Conservation (phyloP, 768 basidiomycete genomes). For the Strobilomyces echinocephalus region DNA sequence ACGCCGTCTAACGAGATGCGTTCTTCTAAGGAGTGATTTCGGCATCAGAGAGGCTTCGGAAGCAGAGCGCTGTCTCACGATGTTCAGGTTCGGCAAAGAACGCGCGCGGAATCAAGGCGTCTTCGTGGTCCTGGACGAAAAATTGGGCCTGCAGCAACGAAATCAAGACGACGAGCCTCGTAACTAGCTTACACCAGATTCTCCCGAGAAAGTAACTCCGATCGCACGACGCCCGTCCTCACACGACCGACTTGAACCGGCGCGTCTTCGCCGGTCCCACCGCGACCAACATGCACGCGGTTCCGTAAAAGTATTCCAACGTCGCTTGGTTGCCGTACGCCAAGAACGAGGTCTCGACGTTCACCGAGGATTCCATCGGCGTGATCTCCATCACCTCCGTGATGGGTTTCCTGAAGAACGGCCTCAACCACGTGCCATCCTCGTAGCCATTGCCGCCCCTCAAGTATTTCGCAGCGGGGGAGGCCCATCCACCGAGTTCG, state of each 20-base stretch:
- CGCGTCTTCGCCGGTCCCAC: constrained; percentile 3
- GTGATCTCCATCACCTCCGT: constrained; percentile 12
- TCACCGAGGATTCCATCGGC: constrained; percentile 7
- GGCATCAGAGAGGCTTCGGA: no score
- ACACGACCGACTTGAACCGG: no score
- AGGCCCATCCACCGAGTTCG: not conserved
- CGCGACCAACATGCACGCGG: constrained; percentile 13
- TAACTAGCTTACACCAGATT: not conserved
- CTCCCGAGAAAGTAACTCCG: not conserved
- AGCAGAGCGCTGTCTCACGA: no score
- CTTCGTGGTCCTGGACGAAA: no score
- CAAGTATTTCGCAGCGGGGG: not conserved
- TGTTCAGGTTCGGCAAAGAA: no score
- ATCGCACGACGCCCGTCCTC: no score
- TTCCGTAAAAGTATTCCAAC: constrained; percentile 9
- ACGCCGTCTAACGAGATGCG: no score
- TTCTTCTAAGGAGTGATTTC: no score
- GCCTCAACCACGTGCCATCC: not conserved
- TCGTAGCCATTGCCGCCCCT: not conserved
- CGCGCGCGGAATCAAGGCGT: no score
- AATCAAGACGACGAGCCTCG: not conserved
- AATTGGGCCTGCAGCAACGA: no score
- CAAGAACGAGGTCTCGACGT: not conserved
- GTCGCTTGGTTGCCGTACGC: constrained; percentile 4
- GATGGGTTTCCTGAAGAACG: constrained; percentile 1